Percentiles rank a stretch among this genome's conserved stretches.
Evolutionary conservation across 345 rosid species (phyloP).

Genomic region (Arabidopsis arenosa): DNA sequence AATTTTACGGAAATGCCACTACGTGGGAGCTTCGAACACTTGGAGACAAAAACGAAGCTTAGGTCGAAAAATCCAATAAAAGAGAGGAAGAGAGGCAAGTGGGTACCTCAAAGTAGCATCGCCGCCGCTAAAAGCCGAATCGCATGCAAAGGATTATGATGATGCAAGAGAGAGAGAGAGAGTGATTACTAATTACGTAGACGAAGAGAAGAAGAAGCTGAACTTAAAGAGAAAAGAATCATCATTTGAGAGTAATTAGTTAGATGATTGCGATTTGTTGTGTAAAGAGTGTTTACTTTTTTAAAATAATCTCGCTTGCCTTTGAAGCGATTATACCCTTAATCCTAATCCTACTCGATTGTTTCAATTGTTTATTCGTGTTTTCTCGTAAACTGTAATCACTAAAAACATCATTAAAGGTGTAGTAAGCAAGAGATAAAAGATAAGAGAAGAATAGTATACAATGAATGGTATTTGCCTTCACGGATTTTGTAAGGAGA

Average conservation of each 20-base stretch:
- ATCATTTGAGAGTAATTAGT: constrained; percentile 25
- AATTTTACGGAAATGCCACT: constrained; percentile 8
- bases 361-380: not conserved
- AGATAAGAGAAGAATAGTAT: constrained; percentile 2
- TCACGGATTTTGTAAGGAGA: constrained; percentile 1
- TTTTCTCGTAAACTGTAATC: constrained; percentile 14
- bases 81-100: constrained; percentile 17
- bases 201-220: constrained; percentile 19
- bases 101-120: constrained; percentile 45
- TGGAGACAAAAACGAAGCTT: constrained; percentile 7
- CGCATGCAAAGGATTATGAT: constrained; percentile 35
- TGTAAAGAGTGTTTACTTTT: constrained; percentile 10
- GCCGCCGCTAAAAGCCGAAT: constrained; percentile 17
- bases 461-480: constrained; percentile 30
- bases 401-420: constrained; percentile 4
- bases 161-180: not conserved
- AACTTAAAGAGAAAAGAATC: not conserved
- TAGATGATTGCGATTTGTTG: constrained; percentile 31
- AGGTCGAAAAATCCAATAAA: constrained; percentile 20
- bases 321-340: constrained; percentile 34
- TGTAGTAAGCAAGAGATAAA: not conserved
- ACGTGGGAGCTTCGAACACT: constrained; percentile 12
- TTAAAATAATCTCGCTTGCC: constrained; percentile 33
- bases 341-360: constrained; percentile 10
- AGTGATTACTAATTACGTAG: constrained; percentile 18